A percentile compares a stretch with the other conserved stretches of the same genome.
phyloP scores from a whole-genome alignment of 163 green algal genomes.

The Scenedesmus sp. region DNA sequence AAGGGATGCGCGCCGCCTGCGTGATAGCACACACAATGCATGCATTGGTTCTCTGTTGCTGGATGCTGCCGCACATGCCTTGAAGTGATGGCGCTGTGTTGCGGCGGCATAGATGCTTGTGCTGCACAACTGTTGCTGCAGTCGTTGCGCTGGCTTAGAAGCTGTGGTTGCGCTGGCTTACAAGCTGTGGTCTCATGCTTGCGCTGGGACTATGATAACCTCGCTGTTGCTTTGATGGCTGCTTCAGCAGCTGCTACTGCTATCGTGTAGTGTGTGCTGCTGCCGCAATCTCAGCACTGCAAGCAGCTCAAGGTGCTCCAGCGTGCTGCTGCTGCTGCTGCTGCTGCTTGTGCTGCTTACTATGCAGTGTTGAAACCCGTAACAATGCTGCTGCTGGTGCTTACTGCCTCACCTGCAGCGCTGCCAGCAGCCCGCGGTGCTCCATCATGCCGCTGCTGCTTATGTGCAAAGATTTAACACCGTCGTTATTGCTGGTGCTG shows the following conservation, averaged over 20 bases:
- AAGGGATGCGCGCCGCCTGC: conserved; percentile 62
- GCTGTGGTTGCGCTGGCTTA: background rate
- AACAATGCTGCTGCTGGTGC: no score
- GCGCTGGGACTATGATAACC: background rate
- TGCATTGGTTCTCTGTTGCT: background rate
- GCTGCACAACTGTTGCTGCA: no score
- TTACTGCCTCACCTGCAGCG: no score
- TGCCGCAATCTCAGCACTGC: background rate
- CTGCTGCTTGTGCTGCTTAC: no score
- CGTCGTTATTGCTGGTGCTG: no score
- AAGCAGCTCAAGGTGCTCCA: background rate
- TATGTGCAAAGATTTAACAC: no score
- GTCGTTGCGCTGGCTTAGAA: no score
- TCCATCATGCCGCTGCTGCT: no score
- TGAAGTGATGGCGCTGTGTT: background rate
- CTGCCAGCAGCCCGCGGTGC: no score
- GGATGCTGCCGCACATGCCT: background rate
- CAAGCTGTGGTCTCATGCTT: background rate
- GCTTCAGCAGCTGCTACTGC: background rate
- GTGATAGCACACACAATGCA: background rate
- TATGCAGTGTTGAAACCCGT: no score
- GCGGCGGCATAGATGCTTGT: background rate
- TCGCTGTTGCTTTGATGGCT: background rate
- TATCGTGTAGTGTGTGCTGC: background rate
- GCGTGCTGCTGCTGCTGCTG: no score